Evolutionary conservation across 1,139 yeast species (phyloP).

Genomic region (Spencermartinsiella ligniputridi): DNA sequence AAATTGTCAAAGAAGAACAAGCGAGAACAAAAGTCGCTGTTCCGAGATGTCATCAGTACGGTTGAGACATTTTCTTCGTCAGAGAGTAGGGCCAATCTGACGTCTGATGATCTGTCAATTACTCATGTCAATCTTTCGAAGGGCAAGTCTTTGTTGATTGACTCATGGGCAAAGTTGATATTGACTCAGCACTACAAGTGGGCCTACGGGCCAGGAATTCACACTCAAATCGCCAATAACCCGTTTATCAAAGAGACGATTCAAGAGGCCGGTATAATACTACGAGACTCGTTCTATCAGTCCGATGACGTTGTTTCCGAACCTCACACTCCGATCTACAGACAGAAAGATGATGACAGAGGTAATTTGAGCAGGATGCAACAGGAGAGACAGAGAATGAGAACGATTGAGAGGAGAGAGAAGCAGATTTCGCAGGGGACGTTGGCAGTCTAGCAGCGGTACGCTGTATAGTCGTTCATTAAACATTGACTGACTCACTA

Average conservation of each 20-base stretch:
- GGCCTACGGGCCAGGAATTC: slow-evolving; percentile 68
- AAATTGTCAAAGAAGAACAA: slow-evolving; percentile 59
- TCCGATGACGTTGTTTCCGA: not conserved
- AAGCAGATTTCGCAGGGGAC: slow-evolving; percentile 14
- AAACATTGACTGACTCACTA: too few relatives aligned
- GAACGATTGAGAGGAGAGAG: slow-evolving; percentile 11
- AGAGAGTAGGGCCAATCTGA: slow-evolving; percentile 36
- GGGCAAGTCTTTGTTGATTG: slow-evolving; percentile 54
- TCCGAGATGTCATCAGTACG: slow-evolving; percentile 56
- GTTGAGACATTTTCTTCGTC: slow-evolving; percentile 43
- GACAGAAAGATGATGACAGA: not conserved
- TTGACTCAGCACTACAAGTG: slow-evolving; percentile 62
- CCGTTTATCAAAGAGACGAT: slow-evolving; percentile 39
- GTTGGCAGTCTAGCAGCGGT: not conserved
- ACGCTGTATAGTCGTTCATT: too few relatives aligned
- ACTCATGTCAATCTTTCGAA: slow-evolving; percentile 54
- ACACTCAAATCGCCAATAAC: slow-evolving; percentile 55
- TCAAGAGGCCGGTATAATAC: slow-evolving; percentile 13
- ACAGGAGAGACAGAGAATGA: not conserved
- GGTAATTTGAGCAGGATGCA: not conserved
- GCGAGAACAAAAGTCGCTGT: slow-evolving; percentile 55
- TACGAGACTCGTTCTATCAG: slow-evolving; percentile 1
- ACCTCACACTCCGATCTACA: not conserved
- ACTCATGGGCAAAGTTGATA: slow-evolving; percentile 61
- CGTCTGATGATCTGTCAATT: slow-evolving; percentile 41